Conservation (phyloP, 768 basidiomycete genomes). For the Podaxis sp. region DNA sequence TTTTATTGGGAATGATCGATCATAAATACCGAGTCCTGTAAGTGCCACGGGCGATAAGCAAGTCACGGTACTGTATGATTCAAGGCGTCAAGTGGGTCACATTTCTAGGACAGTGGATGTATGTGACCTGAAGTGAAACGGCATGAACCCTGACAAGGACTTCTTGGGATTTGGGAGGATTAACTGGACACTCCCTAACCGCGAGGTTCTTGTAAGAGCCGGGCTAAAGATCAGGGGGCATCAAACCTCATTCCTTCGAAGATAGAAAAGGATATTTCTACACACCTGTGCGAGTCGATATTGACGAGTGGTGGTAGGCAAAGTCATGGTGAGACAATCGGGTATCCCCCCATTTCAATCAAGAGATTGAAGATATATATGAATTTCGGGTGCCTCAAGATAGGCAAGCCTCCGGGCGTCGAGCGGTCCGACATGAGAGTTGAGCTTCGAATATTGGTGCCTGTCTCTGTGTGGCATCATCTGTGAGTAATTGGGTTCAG, state of each 20-base stretch:
- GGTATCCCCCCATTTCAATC: too few relatives aligned
- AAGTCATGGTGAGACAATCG: too few relatives aligned
- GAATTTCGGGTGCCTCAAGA: too few relatives aligned
- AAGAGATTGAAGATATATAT: too few relatives aligned
- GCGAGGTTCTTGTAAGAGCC: constrained; percentile 19
- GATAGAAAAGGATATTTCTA: too few relatives aligned
- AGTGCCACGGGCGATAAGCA: constrained; percentile 32
- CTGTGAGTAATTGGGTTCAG: too few relatives aligned
- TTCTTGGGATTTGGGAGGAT: constrained; percentile 36
- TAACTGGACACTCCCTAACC: constrained; percentile 21
- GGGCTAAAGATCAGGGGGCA: constrained; percentile 9
- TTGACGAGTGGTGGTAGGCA: too few relatives aligned
- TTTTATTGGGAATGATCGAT: constrained; percentile 6
- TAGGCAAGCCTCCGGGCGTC: too few relatives aligned
- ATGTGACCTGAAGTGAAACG: constrained; percentile 46
- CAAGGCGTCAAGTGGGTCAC: not conserved
- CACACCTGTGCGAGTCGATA: too few relatives aligned
- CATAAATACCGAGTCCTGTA: constrained; percentile 25
- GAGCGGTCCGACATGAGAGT: too few relatives aligned
- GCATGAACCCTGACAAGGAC: constrained; percentile 54
- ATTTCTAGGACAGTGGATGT: not conserved
- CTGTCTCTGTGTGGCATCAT: too few relatives aligned
- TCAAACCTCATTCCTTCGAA: not conserved
- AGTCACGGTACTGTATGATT: constrained; percentile 41
- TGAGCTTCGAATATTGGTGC: too few relatives aligned